Evolutionary conservation across 2,329 filamentous ascomycete genomes (phyloP), one percentile per base, ranked within the genome.

Genomic region (Paramyrothecium sp.): DNA sequence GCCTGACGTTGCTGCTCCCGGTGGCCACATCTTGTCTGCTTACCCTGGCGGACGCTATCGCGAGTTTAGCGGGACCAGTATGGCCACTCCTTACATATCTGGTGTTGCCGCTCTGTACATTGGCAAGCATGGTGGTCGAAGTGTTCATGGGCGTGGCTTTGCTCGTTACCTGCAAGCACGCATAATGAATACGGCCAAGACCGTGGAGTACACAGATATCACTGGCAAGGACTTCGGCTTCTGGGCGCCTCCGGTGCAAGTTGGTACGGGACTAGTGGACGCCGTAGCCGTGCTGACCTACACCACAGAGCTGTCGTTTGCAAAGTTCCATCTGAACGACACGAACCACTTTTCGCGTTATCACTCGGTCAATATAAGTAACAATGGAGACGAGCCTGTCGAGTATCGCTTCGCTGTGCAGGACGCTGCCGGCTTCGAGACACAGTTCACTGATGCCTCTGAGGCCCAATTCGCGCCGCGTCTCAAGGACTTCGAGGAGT

Each of bases 21-120:
- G 78, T 50, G 73, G 73, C 23, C 69, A 73, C 1, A 65, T 67
- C 48, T 70, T 77, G 49, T 76, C 75, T 16, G 79, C 78, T 3
- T 81, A 73, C 51, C 73, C 75, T 2, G 65, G 54, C 47, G 59
- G 54, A 3, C 38, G 21, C 10, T 69, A 69, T 54, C 70, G 70
- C 3, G 70, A 80, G 7, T 67, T 76, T 33, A 76, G 72, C 53
- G 80, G 80, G 48, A 82, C 80, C 0, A 79, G 76, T 2, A 81
- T 82, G 79, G 74, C 78, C 3, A 73, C 72, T 50, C 78, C 78
- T 2, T 78, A 78, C 56, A 69, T 79, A 4, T 77, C 78, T 23
- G 78, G 77, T 23, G 67, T 75, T 23, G 72, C 73, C 2, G 73
- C 73, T 19, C 65, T 76, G 17, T 75, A 71, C 48, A 68, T 75